Evolutionary conservation across 805 yeast species (phyloP).

Genomic region (Saccharomycopsis sp.): DNA sequence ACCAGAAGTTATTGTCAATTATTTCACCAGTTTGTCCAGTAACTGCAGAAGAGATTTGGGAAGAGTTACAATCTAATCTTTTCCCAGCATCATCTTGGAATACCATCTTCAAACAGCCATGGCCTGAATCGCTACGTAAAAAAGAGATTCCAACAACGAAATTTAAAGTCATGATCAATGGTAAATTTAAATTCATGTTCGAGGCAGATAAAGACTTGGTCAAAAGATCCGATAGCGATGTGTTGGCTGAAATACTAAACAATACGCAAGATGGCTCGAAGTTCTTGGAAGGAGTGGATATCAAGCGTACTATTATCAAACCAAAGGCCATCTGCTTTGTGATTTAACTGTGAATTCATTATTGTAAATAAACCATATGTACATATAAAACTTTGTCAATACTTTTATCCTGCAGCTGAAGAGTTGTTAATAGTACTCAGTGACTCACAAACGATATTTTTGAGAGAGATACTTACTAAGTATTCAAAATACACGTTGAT

Average conservation of each 20-base stretch:
- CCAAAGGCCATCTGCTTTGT: constrained; percentile 42
- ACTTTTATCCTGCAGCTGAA: no score
- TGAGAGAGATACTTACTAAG: no score
- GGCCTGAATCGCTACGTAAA: constrained; percentile 50
- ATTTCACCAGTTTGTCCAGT: constrained; percentile 81
- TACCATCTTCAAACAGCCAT: constrained; percentile 50
- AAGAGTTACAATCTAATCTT: constrained; percentile 30
- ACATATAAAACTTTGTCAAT: no score
- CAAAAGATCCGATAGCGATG: constrained; percentile 29
- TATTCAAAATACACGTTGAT: no score
- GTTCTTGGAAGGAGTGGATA: constrained; percentile 35
- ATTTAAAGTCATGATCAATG: constrained; percentile 66
- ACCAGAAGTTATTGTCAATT: constrained; percentile 48
- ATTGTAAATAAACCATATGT: constrained; percentile 1
- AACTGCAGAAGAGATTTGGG: constrained; percentile 79
- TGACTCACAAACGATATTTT: no score
- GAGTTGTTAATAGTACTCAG: no score
- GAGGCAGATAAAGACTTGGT: constrained; percentile 33
- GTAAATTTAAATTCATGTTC: constrained; percentile 52
- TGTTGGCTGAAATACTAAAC: constrained; percentile 33
- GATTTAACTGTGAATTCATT: background rate
- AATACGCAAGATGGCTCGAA: constrained; percentile 33
- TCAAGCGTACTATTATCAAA: constrained; percentile 52
- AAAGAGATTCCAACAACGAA: constrained; percentile 33
- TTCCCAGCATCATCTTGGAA: constrained; percentile 31